Evolutionary conservation across 2,329 filamentous ascomycete species (phyloP), one percentile per base, ranked within the genome.

Genomic region (Dactylellina drechsleri): DNA sequence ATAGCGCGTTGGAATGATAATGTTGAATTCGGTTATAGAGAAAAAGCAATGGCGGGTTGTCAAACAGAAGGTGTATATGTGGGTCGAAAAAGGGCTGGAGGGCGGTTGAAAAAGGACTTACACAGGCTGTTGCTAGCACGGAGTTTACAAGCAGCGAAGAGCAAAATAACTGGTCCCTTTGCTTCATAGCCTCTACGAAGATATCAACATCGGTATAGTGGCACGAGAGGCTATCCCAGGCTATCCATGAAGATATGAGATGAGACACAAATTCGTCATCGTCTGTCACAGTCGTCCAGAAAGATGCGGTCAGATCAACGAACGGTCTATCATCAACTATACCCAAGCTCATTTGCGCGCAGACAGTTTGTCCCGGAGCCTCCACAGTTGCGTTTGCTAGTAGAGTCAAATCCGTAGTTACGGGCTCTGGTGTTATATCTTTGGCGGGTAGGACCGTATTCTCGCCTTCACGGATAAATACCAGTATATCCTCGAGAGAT

Each of bases 181-280:
- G 36, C 10, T n/a, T n/a, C 52, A 57, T 66, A 40, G 8, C 62
- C 41, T 47, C 41, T 2, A 57, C 8, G 26, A 40, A 66, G 28
- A 45, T 23, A 20, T 20, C 31, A 4, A 54, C 16, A 15, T 66
- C 52, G 7, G 18, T n/a, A 16, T 15, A 66, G 3, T 20, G 15
- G 6, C 31, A 36, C 10, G 31, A 7, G 7, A 15, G 8, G 7
- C 8, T 36, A 26, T 66, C 52, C 52, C 62, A 58, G 4, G 52
- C 5, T 7, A 58, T 20, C 49, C 47, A 57, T 2, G 52, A 36
- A 13, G 62, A 66, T 49, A 66, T 23, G 2, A 58, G 26, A 15
- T 66, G 62, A 2, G 62, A 57, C 0, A 56, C 20, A 10, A 66
- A 16, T 41, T 50, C 41, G 26, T 66, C 16, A 5, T 56, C 41